Conservation (phyloP, 768 basidiomycete species). For the Kondoa subrosea region DNA sequence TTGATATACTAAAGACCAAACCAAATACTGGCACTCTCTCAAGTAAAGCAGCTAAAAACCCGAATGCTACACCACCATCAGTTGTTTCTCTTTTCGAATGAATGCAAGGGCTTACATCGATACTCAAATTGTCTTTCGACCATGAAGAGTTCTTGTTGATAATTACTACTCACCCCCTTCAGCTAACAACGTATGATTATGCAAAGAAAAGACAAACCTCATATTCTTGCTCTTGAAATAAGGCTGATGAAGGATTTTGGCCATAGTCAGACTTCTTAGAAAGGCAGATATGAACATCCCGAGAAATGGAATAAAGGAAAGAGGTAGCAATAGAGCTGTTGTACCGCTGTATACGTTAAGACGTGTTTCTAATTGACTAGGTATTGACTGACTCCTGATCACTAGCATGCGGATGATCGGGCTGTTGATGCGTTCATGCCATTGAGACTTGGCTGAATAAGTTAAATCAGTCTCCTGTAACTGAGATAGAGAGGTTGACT, state of each 20-base stretch:
- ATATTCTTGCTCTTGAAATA: slow-evolving; percentile 35
- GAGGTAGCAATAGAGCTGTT: slow-evolving; percentile 26
- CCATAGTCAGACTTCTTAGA: slow-evolving; percentile 28
- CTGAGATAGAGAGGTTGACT: too few species aligned
- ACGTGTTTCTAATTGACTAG: not conserved
- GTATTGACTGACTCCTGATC: slow-evolving; percentile 19
- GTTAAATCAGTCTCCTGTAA: too few species aligned
- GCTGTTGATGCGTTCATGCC: slow-evolving; percentile 16
- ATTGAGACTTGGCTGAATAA: too few species aligned
- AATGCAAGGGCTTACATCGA: slow-evolving; percentile 7
- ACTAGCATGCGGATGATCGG: slow-evolving; percentile 20
- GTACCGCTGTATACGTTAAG: not conserved
- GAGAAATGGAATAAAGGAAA: slow-evolving; percentile 25
- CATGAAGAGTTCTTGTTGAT: slow-evolving; percentile 25
- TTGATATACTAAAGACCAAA: slow-evolving; percentile 34
- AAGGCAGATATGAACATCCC: slow-evolving; percentile 20
- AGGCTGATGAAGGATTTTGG: slow-evolving; percentile 31
- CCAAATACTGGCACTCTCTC: slow-evolving; percentile 36
- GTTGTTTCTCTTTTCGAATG: not conserved
- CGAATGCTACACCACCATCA: slow-evolving; percentile 30
- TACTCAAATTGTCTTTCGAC: slow-evolving; percentile 25
- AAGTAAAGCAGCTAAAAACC: slow-evolving; percentile 33
- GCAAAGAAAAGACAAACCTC: slow-evolving; percentile 27
- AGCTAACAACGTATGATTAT: not conserved
- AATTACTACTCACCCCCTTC: slow-evolving; percentile 1